Evolutionary conservation across 129 eudicot genomes (phyloP), one percentile per base, ranked within the genome.

Genomic region (Chrysanthemum seticuspe): DNA sequence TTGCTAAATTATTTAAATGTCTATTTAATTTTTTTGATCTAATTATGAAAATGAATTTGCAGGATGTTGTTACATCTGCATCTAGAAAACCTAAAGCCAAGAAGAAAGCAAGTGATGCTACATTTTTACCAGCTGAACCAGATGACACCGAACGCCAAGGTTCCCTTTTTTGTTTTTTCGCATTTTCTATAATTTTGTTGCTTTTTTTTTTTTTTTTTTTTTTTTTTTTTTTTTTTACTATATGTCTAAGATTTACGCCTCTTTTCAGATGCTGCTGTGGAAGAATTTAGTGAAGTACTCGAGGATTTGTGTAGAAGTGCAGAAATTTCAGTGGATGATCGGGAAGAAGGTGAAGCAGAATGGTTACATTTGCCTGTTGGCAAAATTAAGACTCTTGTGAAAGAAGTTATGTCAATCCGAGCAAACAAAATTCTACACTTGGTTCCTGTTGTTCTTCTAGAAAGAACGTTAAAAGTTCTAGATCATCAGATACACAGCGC

Each of bases 401-500:
- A 84, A 79, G 99, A 88, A 78, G 86, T 94, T 79, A 65, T 85
- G 82, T 90, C 89, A n/a, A 78, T 84, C 53, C 84, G 91, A 69
- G 84, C 85, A 31, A 89, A 83, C 77, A 85, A 85, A 53, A 19
- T 67, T 48, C 88, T 90, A 12, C 96, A 90, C 66, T 82, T 88
- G 85, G 88, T 83, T 85, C 91, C 99, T 58, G 88, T 76, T 63
- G 88, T 62, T 71, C 81, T 74, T 76, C 91, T 94, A 67, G 87
- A 77, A 67, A 90, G 87, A 84, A 68, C 79, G 27, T 65, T 94
- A 51, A 88, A 80, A 81, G 80, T 90, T 82, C 78, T 94, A 71
- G 97, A 94, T 76, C 87, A 82, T 76, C 99, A 94, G 80, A 88
- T 94, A 72, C 97, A 88, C 76, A 89, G 90, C n/a, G 93, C 99